Evolutionary conservation across 768 basidiomycete genomes (phyloP).

Genomic region (Trametes meyenii): DNA sequence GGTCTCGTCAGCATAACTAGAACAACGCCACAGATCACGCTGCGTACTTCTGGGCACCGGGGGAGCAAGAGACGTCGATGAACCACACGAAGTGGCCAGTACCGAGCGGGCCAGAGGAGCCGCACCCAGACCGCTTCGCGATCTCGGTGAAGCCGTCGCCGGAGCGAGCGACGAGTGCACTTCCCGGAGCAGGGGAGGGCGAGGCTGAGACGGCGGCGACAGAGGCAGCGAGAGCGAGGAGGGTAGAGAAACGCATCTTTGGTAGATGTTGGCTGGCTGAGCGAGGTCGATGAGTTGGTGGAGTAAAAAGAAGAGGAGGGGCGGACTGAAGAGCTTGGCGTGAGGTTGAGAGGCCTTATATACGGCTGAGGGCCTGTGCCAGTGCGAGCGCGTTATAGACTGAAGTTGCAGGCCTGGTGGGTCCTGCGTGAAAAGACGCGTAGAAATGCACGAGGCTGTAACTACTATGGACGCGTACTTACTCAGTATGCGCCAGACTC

Average conservation of each 20-base stretch:
- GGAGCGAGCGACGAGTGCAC: constrained; percentile 3
- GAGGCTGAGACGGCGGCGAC: constrained; percentile 3
- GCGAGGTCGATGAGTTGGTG: not conserved
- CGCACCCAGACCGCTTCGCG: constrained; percentile 10
- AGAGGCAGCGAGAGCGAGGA: constrained; percentile 7
- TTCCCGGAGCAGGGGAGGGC: not conserved
- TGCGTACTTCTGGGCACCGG: constrained; percentile 1
- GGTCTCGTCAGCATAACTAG: too few species aligned
- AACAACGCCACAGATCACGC: not conserved
- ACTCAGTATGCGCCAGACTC: too few species aligned
- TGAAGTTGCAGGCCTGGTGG: too few species aligned
- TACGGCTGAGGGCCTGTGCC: not conserved
- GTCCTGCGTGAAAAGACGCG: too few species aligned
- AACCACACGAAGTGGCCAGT: constrained; percentile 12
- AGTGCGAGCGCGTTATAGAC: too few species aligned
- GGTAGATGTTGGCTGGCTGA: not conserved
- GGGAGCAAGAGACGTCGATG: not conserved
- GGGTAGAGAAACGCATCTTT: constrained; percentile 9
- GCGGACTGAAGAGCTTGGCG: not conserved
- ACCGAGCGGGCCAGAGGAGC: constrained; percentile 9
- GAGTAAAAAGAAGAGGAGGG: not conserved
- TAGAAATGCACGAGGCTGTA: too few species aligned
- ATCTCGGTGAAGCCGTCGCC: constrained; percentile 2
- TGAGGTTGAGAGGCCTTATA: not conserved
- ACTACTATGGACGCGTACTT: too few species aligned